Evolutionary conservation across 257 asterid species (phyloP).

Genomic region (Salvia rosmarinus): DNA sequence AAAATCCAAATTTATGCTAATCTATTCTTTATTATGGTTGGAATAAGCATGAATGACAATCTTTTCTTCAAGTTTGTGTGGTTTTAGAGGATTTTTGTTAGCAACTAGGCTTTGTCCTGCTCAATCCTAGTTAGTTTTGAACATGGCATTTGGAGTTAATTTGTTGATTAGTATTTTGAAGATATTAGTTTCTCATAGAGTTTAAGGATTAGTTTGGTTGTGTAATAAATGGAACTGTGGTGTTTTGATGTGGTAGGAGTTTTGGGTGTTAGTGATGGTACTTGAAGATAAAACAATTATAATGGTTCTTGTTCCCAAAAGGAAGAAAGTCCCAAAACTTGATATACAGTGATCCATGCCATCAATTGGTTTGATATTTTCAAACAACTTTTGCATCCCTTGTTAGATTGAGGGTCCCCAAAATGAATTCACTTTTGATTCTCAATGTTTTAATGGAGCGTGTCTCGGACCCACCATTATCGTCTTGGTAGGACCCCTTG

Average conservation of each 20-base stretch:
- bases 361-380: slow-evolving; percentile 43
- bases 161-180: neutral
- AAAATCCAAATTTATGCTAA: neutral
- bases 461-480: slow-evolving; percentile 46
- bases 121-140: too few species aligned
- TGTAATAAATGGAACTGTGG: neutral
- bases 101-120: too few species aligned
- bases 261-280: neutral
- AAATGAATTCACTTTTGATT: slow-evolving; percentile 41
- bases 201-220: neutral
- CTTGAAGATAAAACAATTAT: slow-evolving; percentile 10
- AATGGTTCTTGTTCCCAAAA: slow-evolving; percentile 55
- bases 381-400: slow-evolving; percentile 34
- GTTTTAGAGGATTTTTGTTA: neutral
- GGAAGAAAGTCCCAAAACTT: slow-evolving; percentile 56
- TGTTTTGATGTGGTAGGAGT: neutral
- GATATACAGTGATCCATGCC: slow-evolving; percentile 36
- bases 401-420: slow-evolving; percentile 33
- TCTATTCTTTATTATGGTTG: neutral
- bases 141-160: too few species aligned
- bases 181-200: neutral
- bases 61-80: neutral
- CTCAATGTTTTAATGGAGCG: slow-evolving; percentile 35
- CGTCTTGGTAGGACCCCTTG: slow-evolving; percentile 45
- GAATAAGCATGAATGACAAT: neutral